These are phyloP conservation scores for Clonostachys rosea DNA, from an alignment of 2,329 filamentous ascomycete species.

Conservation along the genomic window DNA sequence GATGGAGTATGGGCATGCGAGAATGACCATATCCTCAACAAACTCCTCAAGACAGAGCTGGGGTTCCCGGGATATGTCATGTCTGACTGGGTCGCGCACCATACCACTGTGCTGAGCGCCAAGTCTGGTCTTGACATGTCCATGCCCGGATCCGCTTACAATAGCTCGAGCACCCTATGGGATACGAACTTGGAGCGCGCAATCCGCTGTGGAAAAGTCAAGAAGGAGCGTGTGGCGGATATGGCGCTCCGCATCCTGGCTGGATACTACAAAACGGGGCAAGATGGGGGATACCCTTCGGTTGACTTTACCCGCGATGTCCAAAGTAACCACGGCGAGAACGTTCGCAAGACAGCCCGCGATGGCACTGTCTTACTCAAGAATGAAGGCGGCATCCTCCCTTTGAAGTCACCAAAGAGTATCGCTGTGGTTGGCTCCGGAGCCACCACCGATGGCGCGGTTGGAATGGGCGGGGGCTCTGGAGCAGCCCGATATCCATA, in stretches of 20 bases:
- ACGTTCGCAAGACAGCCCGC: slow-evolving; percentile 51
- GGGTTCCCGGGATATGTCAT: slow-evolving; percentile 62
- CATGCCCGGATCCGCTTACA: slow-evolving; percentile 67
- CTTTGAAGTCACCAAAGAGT: slow-evolving; percentile 41
- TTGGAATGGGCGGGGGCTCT: slow-evolving; percentile 66
- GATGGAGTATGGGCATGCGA: slow-evolving; percentile 66
- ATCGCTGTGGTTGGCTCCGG: slow-evolving; percentile 61
- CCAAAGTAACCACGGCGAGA: slow-evolving; percentile 55
- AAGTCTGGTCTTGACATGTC: slow-evolving; percentile 74
- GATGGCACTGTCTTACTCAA: slow-evolving; percentile 63
- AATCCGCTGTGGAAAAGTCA: slow-evolving; percentile 52
- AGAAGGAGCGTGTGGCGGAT: slow-evolving; percentile 58
- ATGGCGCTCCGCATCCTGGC: slow-evolving; percentile 62
- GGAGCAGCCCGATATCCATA: slow-evolving; percentile 62
- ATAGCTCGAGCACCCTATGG: slow-evolving; percentile 48
- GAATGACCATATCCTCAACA: slow-evolving; percentile 55
- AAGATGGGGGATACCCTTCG: slow-evolving; percentile 43
- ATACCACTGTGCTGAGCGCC: slow-evolving; percentile 62
- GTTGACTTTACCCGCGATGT: slow-evolving; percentile 51
- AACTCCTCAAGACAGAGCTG: slow-evolving; percentile 65
- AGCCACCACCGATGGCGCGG: slow-evolving; percentile 53
- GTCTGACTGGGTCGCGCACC: slow-evolving; percentile 72
- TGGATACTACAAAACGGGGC: slow-evolving; percentile 55
- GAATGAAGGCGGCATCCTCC: slow-evolving; percentile 52
- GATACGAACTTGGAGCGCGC: slow-evolving; percentile 46